phyloP scores from a whole-genome alignment of 306 rosid species.

The Rosa lucieae region DNA sequence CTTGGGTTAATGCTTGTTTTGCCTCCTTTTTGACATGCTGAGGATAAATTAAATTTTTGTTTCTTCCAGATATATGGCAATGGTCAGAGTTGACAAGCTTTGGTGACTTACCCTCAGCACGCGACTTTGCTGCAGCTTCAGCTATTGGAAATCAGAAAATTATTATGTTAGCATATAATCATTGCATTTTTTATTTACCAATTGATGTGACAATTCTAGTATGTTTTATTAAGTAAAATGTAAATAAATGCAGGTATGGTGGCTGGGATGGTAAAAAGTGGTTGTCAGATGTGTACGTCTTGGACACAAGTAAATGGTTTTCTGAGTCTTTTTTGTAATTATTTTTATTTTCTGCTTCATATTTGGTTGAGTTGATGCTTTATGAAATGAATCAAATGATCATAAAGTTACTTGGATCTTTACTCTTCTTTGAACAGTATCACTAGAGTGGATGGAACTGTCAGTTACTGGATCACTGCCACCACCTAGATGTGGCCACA shows the following conservation, averaged over 20 bases:
- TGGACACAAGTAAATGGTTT: slow-evolving; percentile 78
- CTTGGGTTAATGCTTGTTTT: slow-evolving; percentile 17
- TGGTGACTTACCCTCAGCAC: slow-evolving; percentile 90
- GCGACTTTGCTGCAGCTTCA: slow-evolving; percentile 94
- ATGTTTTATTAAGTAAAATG: slow-evolving; percentile 19
- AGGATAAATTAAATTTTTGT: neutral
- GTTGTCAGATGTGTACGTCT: slow-evolving; percentile 86
- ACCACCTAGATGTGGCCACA: slow-evolving; percentile 94
- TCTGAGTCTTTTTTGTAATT: slow-evolving; percentile 16
- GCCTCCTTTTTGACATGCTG: neutral
- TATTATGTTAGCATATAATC: slow-evolving; percentile 61
- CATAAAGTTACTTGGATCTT: slow-evolving; percentile 17
- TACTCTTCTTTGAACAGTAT: slow-evolving; percentile 49
- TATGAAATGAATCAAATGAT: slow-evolving; percentile 9
- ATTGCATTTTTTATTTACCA: neutral
- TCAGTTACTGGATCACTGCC: slow-evolving; percentile 78
- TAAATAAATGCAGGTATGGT: slow-evolving; percentile 70
- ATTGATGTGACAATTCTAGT: slow-evolving; percentile 12
- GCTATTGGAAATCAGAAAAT: slow-evolving; percentile 88
- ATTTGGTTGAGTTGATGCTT: neutral
- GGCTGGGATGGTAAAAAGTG: slow-evolving; percentile 99
- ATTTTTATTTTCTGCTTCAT: slow-evolving; percentile 1
- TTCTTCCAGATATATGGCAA: slow-evolving; percentile 87
- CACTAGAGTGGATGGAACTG: slow-evolving; percentile 93
- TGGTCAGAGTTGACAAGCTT: slow-evolving; percentile 96